Conservation (phyloP, 2,329 filamentous ascomycete genomes). For the Xylaria sp. region DNA sequence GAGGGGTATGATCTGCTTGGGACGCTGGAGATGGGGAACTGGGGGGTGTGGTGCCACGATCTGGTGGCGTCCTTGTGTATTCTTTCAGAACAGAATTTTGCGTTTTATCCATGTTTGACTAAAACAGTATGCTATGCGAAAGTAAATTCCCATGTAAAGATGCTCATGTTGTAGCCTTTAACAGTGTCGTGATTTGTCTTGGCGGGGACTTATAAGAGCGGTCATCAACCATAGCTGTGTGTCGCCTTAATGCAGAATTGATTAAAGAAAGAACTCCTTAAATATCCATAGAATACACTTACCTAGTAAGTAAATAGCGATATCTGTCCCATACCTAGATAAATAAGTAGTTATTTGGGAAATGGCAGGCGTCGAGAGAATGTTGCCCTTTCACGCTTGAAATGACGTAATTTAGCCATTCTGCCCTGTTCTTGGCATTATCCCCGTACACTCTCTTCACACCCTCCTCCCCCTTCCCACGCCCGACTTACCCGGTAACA, state of each 20-base stretch:
- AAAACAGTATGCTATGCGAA: neutral
- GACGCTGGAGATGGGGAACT: constrained; percentile 9
- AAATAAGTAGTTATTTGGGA: neutral
- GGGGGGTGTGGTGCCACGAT: neutral
- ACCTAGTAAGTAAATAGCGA: neutral
- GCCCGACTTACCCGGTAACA: constrained; percentile 14
- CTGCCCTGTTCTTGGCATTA: constrained; percentile 22
- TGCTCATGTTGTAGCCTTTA: constrained; percentile 2
- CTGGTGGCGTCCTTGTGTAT: neutral
- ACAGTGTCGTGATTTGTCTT: constrained; percentile 16
- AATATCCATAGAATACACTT: neutral
- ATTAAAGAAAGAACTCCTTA: neutral
- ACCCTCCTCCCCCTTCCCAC: neutral
- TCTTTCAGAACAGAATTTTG: neutral
- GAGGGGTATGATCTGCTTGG: constrained; percentile 9
- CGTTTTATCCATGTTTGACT: constrained; percentile 17
- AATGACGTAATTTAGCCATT: constrained; percentile 33
- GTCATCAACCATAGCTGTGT: neutral
- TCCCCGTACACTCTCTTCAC: neutral
- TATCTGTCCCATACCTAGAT: neutral
- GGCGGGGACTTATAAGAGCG: constrained; percentile 19
- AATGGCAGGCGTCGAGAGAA: neutral
- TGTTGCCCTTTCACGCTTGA: neutral
- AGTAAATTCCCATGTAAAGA: constrained; percentile 4
- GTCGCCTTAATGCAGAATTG: neutral